Percentiles rank a stretch among this genome's conserved stretches.
Conservation (phyloP, 1,139 yeast species). For the Blastobotrys capitulatus region DNA sequence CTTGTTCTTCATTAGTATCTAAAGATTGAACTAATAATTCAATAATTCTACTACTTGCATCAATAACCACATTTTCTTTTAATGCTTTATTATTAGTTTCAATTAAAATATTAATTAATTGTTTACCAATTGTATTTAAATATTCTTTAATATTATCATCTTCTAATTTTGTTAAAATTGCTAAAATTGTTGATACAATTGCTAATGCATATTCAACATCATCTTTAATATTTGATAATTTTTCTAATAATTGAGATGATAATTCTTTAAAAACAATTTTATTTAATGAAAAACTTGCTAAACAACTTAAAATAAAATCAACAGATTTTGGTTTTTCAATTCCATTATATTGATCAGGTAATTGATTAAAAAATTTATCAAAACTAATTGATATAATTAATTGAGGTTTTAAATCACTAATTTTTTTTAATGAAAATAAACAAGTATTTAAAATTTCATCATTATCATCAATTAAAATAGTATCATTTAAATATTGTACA, state of each 20-base stretch:
- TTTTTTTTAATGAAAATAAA: conserved; percentile 45
- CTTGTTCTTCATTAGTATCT: conserved; percentile 16
- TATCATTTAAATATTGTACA: conserved; percentile 62
- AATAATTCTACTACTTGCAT: conserved; percentile 18
- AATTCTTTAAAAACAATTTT: conserved; percentile 32
- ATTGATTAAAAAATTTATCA: conserved; percentile 50
- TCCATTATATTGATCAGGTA: conserved; percentile 39
- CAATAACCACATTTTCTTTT: conserved; percentile 16
- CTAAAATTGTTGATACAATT: conserved; percentile 20
- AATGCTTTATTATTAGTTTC: conserved; percentile 6
- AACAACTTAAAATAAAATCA: conserved; percentile 25
- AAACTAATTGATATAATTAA: conserved; percentile 54
- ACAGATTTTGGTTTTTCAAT: conserved; percentile 14
- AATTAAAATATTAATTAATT: conserved; percentile 20
- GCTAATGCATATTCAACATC: conserved; percentile 21
- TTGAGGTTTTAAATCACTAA: conserved; percentile 41
- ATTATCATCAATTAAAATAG: conserved; percentile 44
- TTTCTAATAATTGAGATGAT: conserved; percentile 31
- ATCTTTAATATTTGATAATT: conserved; percentile 20
- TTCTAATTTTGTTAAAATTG: conserved; percentile 19
- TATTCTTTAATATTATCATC: conserved; percentile 17
- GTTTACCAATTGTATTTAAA: conserved; percentile 17
- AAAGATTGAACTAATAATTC: conserved; percentile 14
- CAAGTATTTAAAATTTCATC: conserved; percentile 35
- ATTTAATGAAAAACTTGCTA: conserved; percentile 31